Evolutionary conservation across 2,329 filamentous ascomycete species (phyloP), one percentile per base, ranked within the genome.

Genomic region (Fusarium sp.): DNA sequence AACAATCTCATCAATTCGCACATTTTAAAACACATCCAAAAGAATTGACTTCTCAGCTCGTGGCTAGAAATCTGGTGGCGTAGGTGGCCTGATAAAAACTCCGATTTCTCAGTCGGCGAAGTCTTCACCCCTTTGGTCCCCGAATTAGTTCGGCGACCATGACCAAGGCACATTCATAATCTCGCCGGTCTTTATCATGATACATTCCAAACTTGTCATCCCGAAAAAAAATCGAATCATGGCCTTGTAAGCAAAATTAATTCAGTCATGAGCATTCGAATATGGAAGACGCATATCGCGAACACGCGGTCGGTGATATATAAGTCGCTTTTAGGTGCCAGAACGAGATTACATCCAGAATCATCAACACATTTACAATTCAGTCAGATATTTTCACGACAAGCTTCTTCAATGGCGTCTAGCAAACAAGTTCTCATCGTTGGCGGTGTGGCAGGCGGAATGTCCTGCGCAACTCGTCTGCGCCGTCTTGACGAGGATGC

Each of bases 391-490:
- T 57, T 27, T 27, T 56, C 23, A 18, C 33, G 20, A 18, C 34
- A 56, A 29, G 13, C 36, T 13, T 40, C 54, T 31, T 44, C 34
- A 57, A 57, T 57, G 54, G n/a, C 38, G 40, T n/a, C 10, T 13
- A 40, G 25, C 36, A 62, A 62, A 18, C 31, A 54, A 33, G 46
- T 65, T 14, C 50, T 65, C 46, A 62, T 65, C 34, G 59, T 62
- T 14, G 62, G 59, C 6, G 62, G 59, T 33, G 62, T 65, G 11
- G 62, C 62, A 5, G 59, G 59, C 27, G 62, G 62, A 46, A 65
- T 65, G 62, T 65, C 62, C 14, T 49, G 42, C n/a, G 62, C 59
- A 31, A 58, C 62, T 4, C 62, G 54, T 18, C 58, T 65, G n/a
- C 62, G 62, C 10, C 59, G 62, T 2, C 53, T 62, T 14, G 53